These are phyloP conservation scores for Eutreptiella sp. DNA, from an alignment of 208 protist genomes.

Conservation along the genomic window DNA sequence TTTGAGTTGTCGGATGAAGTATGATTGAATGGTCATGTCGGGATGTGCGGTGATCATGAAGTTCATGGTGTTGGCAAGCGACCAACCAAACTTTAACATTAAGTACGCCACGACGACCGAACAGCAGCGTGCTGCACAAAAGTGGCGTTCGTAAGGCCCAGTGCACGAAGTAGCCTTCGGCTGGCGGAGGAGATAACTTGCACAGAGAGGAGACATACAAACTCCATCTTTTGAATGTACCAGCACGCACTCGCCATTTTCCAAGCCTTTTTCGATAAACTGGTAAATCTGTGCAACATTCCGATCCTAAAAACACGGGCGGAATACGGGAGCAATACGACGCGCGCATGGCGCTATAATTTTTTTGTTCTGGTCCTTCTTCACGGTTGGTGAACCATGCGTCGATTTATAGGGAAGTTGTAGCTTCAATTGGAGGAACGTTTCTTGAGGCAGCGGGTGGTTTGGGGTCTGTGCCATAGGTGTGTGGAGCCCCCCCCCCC, in stretches of 20 bases:
- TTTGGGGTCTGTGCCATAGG: no score
- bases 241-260: slow-evolving; percentile 68
- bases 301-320: slow-evolving; percentile 51
- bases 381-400: no score
- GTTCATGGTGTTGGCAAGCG: slow-evolving; percentile 64
- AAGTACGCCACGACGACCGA: slow-evolving; percentile 74
- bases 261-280: slow-evolving; percentile 76
- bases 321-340: no score
- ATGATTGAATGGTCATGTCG: slow-evolving; percentile 74
- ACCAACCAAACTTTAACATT: slow-evolving; percentile 82
- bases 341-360: no score
- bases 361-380: no score
- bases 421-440: no score
- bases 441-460: no score
- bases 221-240: slow-evolving; percentile 56
- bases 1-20: slow-evolving; percentile 75
- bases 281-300: slow-evolving; percentile 58
- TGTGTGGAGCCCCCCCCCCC: no score
- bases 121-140: slow-evolving; percentile 66
- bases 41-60: slow-evolving; percentile 77
- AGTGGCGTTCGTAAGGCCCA: no score
- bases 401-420: no score
- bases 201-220: not conserved
- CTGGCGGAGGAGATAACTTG: not conserved
- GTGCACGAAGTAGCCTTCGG: no score